Evolutionary conservation across 129 eudicot species (phyloP).

Genomic region (Glebionis coronaria): DNA sequence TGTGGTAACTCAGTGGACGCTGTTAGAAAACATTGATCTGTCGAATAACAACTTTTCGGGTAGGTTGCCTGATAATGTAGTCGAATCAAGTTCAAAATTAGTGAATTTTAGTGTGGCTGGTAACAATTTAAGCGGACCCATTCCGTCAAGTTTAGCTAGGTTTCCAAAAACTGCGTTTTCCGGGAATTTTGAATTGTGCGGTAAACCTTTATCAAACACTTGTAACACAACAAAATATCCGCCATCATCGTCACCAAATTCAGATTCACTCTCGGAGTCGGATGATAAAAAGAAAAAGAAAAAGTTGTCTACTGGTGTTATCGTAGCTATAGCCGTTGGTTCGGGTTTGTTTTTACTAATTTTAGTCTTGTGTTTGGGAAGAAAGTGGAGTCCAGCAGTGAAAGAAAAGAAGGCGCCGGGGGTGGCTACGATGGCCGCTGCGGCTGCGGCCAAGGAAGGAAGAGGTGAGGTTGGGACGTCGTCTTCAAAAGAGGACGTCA

Average conservation of each 20-base stretch:
- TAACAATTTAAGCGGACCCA: conserved; percentile 63
- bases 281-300: conserved; percentile 22
- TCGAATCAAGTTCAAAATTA: conserved; percentile 19
- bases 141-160: conserved; percentile 42
- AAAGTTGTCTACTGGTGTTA: conserved; percentile 55
- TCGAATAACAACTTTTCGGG: conserved; percentile 64
- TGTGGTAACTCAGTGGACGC: conserved; percentile 34
- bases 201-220: conserved; percentile 37
- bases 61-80: conserved; percentile 46
- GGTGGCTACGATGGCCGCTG: conserved; percentile 16
- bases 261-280: conserved; percentile 15
- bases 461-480: conserved; percentile 51
- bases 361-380: conserved; percentile 32
- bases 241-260: conserved; percentile 48
- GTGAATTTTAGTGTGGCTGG: conserved; percentile 40
- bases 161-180: conserved; percentile 64
- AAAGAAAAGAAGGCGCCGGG: conserved; percentile 26
- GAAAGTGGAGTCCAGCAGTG: conserved; percentile 17
- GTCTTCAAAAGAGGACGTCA: conserved; percentile 72
- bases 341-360: conserved; percentile 47
- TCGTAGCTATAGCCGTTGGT: conserved; percentile 66
- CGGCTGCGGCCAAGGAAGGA: background rate
- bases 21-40: conserved; percentile 55
- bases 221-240: no score
- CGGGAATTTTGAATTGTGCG: conserved; percentile 69